Conservation (phyloP, 2,329 filamentous ascomycete genomes). For the Dryadomyces quercivorus region DNA sequence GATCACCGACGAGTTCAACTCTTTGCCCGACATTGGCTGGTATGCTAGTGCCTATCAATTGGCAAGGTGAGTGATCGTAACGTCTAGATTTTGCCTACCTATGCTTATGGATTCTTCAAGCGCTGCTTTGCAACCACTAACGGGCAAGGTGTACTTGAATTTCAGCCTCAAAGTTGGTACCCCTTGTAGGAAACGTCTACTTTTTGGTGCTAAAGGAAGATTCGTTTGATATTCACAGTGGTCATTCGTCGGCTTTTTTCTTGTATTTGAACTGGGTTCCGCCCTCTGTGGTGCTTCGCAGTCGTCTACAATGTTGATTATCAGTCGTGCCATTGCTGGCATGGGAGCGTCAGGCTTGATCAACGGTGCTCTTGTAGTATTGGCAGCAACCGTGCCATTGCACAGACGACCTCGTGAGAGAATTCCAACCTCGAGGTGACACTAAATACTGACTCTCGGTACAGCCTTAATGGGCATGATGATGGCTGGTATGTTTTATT, state of each 20-base stretch:
- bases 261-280: constrained; percentile 43
- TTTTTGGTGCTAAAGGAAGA: neutral
- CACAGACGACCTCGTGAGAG: constrained; percentile 23
- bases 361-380: constrained; percentile 39
- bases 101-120: constrained; percentile 15
- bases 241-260: constrained; percentile 28
- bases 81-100: neutral
- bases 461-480: constrained; percentile 12
- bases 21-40: constrained; percentile 12
- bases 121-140: constrained; percentile 36
- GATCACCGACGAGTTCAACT: constrained; percentile 13
- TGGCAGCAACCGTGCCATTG: constrained; percentile 26
- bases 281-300: constrained; percentile 38
- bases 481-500: constrained; percentile 12
- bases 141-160: constrained; percentile 36
- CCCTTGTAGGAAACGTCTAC: neutral
- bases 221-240: constrained; percentile 16
- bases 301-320: constrained; percentile 38
- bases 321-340: constrained; percentile 41
- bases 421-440: neutral
- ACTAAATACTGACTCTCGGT: neutral
- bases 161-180: constrained; percentile 25
- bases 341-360: constrained; percentile 37
- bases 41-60: constrained; percentile 13
- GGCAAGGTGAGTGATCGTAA: constrained; percentile 3